Evolutionary conservation across 192 early-diverging fungal species (phyloP), one percentile per base, ranked within the genome.

Genomic region (Coemansia asiatica): DNA sequence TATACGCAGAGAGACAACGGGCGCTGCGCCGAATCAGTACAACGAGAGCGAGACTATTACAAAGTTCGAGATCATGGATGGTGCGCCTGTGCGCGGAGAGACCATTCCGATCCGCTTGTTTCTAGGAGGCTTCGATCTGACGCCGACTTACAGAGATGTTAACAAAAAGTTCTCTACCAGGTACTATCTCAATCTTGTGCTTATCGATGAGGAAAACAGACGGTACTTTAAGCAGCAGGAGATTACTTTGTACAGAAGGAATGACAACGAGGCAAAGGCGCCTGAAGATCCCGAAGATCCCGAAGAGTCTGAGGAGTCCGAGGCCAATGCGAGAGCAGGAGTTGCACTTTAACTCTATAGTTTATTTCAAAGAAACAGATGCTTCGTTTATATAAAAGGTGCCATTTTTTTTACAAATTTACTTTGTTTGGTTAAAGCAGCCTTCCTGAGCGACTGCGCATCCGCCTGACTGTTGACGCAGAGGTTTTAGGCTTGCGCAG

Each of bases 21-120:
- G 96, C 16, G 90, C 94, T 67, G 94, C 93, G 53, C 95, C 94
- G 22, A 98, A 97, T 71, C 92, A 97, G 71, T 96, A 96, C 83
- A 98, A 97, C 75, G 97, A 99, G 82, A 94, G 91, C 78, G 97
- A 99, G 78, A 98, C 95, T 0, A 91, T 99, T 46, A 98, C 95
- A 47, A 97, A 95, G 76, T 99, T 98, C 79, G 97, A 99, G 74
- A 99, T 99, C 69, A 99, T 99, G 97, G 97, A 99, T 74, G 97
- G 97, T 13, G 96, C 95, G 38, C 96, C 97, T 25, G 95, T 96
- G 19, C 87, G 67, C 81, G 89, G 93, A 15, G 97, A 99, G 74
- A 96, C 94, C 7, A 97, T 99, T 67, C 97, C 97, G 31, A 99
- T 99, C 69, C 92, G 97, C 29, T 82, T 99, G 44, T 98, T 97